Evolutionary conservation across 2,329 filamentous ascomycete species (phyloP).

Genomic region (Diaporthe sp.): DNA sequence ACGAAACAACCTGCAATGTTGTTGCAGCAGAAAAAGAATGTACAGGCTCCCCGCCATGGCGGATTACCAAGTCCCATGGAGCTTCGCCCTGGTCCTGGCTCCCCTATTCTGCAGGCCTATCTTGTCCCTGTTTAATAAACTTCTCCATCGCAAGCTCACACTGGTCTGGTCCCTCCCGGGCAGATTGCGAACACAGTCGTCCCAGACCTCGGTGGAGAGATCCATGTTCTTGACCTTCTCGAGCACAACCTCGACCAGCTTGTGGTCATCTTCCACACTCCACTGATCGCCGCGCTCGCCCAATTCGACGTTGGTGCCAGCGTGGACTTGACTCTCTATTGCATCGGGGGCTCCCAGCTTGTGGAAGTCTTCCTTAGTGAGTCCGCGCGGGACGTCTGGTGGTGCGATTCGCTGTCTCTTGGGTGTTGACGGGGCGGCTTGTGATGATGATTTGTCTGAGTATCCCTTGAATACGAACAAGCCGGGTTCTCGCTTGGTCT

Average conservation of each 20-base stretch:
- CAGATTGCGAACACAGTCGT: conserved; percentile 74
- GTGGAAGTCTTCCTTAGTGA: conserved; percentile 71
- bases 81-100: conserved; percentile 57
- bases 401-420: conserved; percentile 73
- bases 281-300: conserved; percentile 64
- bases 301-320: conserved; percentile 56
- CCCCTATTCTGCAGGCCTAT: conserved; percentile 67
- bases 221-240: conserved; percentile 67
- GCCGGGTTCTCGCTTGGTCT: conserved; percentile 11
- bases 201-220: conserved; percentile 74
- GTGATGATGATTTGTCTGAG: conserved; percentile 41
- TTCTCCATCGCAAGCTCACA: conserved; percentile 73
- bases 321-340: conserved; percentile 4
- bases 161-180: conserved; percentile 68
- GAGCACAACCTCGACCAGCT: conserved; percentile 76
- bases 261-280: conserved; percentile 73
- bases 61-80: conserved; percentile 68
- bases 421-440: conserved; percentile 61
- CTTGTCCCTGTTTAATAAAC: conserved; percentile 69
- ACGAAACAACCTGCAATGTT: conserved; percentile 11
- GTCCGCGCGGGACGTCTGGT: conserved; percentile 69
- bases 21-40: conserved; percentile 21
- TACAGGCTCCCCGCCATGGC: conserved; percentile 45
- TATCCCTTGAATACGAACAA: conserved; percentile 31
- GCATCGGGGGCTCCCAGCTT: conserved; percentile 47